Evolutionary conservation across 2,329 filamentous ascomycete genomes (phyloP), one percentile per base, ranked within the genome.

Genomic region (Aspergillus floridensis): DNA sequence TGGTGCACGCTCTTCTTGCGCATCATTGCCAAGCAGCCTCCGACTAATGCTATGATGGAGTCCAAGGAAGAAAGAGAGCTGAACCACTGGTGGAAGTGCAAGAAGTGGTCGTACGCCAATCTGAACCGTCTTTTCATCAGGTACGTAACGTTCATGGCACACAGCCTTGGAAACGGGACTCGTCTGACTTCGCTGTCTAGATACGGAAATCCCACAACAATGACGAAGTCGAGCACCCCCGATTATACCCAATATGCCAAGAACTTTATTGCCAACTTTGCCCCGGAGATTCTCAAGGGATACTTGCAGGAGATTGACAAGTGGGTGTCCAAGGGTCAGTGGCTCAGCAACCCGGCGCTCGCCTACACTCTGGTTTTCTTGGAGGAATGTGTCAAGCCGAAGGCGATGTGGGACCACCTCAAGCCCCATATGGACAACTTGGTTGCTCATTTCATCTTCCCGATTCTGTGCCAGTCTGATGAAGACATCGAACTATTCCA

Each of bases 101-200:
- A 98, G 87, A 99, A 99, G 79, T 98, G 95, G 95, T 90, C 93
- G 14, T 99, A 97, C 77, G 96, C 95, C 71, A 98, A 98, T 77
- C 79, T 99, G 68, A 99, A 99, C 80, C 86, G 95, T 63, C 85
- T 99, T 19, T 99, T 95, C 72, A 93, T 98, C 67, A 86, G 92
- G 90, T 93, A 79, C 62, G 83, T 75, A 50, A 16, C 5, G 29
- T 16, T 41, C 24, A 31, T 38, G 3, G 19, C 4, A 41, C 35
- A n/a, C 6, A n/a, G 24, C 29, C n/a, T n/a, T 26, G 26, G 8
- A 29, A 44, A 22, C 53, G 8, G 53, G 35, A 51, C 46, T 57
- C 41, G 32, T 44, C 48, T 60, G 46, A 54, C 38, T 50, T 62
- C 41, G 58, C 50, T 53, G 21, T 49, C 35, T 66, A 95, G 93